Base-by-base conservation (phyloP, 2,329 filamentous ascomycete species). In the Sphaerostilbella broomeana region DNA sequence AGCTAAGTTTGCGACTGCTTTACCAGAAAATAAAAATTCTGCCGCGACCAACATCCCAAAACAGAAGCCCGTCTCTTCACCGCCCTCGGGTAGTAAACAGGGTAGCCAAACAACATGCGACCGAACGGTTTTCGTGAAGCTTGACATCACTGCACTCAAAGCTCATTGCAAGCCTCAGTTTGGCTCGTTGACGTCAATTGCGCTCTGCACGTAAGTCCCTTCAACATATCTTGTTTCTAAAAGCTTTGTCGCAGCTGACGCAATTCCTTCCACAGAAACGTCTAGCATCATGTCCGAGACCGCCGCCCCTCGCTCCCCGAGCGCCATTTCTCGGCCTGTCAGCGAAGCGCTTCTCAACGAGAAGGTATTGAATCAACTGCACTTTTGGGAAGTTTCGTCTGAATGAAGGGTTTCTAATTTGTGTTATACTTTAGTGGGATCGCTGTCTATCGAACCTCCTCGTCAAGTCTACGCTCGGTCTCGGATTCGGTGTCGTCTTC, bases 261-360 rank as follows among this genome's bases (percentile, higher is more conserved):
- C 40, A 24, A 35, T 16, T 10, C 20, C 42, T 5, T 13, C 7
- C 13, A 20, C 6, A 42, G 34, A 15, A 44, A 42, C 38, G 42
- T 42, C 34, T 26, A 32, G 17, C 58, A 67, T 53, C 57, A 79
- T 79, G 75, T 63, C 75, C 54, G 72, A 75, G 56, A 69, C 69
- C 72, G 52, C 57, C 44, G 47, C 53, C 47, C 54, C 56, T 60
- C 66, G 76, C 57, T 65, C 74, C 50, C 73, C 79, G 55, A 73
- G 75, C 63, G 73, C 78, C 49, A 75, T 84, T 61, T 75, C 83
- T 64, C 79, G 86, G 67, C 90, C 92, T 49, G 84, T 95, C 69
- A 97, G 90, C 75, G 92, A 98, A 75, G 86, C 90, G 60, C 80
- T 98, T 58, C 79, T 98, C 61, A 97, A 97, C 69, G 92, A 98